Evolutionary conservation across 805 yeast genomes (phyloP), one percentile per base, ranked within the genome.

Genomic region (Saccharomycopsis lassenensis): DNA sequence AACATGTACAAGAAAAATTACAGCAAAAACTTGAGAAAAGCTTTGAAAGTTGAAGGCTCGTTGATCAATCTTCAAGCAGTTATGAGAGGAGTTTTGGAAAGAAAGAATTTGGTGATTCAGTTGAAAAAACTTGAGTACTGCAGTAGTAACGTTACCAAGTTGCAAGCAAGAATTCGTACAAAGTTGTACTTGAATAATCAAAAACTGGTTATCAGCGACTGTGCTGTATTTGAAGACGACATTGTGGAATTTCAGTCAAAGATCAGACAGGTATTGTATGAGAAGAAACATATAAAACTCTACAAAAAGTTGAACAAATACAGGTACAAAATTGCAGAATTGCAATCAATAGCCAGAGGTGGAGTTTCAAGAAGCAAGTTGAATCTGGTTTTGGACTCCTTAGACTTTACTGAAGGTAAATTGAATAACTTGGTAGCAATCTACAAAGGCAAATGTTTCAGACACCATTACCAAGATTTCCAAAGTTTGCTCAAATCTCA

Each of bases 291-390:
- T 4, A 1, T 5, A 5, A 15, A 15, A 8, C 12, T 33, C 3
- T 8, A 16, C n/a, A 14, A 14, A 7, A 8, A 7, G 12, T 18
- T 40, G 7, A 19, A 14, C 10, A 28, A 30, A 10, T 17, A 21
- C 16, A 23, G 24, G 8, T 21, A 21, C 15, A 7, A 20, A 8
- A 31, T 49, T 4, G 15, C 29, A 8, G 68, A 63, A 24, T 49
- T 67, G 4, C 73, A 68, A 46, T 52, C 63, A n/a, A 57, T 67
- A 31, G 57, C 58, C 1, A 52, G 72, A 46, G 74, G 69, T 24
- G 74, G 66, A 0, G 49, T 60, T 16, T 43, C 62, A 5, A 55
- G 75, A 45, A 57, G 59, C 2, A 54, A 54, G 22, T 50, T 69
- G 29, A 66, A 66, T 44, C 52, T 48, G 31, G 61, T 63, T 2